Evolutionary conservation across 2,329 filamentous ascomycete genomes (phyloP), one percentile per base, ranked within the genome.

Genomic region (Metarhizium robertsii): DNA sequence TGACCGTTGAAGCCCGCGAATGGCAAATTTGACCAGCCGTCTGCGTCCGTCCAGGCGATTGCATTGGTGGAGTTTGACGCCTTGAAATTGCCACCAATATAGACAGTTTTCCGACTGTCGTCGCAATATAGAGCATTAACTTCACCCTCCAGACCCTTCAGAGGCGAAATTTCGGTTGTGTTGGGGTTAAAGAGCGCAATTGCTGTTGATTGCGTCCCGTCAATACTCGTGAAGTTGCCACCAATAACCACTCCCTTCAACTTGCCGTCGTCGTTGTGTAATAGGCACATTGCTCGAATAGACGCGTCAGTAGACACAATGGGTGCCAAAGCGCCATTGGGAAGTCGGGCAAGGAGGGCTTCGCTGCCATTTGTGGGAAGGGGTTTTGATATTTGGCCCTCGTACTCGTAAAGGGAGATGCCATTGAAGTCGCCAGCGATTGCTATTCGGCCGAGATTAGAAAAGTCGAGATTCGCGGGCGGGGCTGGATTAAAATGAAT

Each of bases 1-100:
- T 90, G 90, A 30, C 92, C 92, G 71, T 97, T 97, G 73, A 99
- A 95, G 25, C 95, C 95, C 45, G 85, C 84, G 74, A 99, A 99
- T 2, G 92, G 87, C 55, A 99, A 74, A 64, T 90, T 87, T 20
- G 80, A 81, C 86, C 89, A 96, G 51, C 81, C 84, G 34, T 83
- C 74, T 10, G 75, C 80, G 30, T 76, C 76, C 29, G 80, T 77
- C 90, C 90, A 97, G 13, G 88, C 82, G 62, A 96, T 86, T 6
- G 92, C 95, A 69, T 99, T 97, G 30, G 87, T 90, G 6, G 91
- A 94, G 66, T 94, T 90, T 42, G 76, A 80, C 46, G 84, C 85
- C 55, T 81, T 84, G 68, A 99, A 96, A 58, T 84, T 86, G 32
- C 94, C 94, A 57, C 94, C 95, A 48, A 97, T 84, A 66, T 95